Conservation (phyloP, 148 eudicot genomes). For the Tetragonia tetragonoides region DNA sequence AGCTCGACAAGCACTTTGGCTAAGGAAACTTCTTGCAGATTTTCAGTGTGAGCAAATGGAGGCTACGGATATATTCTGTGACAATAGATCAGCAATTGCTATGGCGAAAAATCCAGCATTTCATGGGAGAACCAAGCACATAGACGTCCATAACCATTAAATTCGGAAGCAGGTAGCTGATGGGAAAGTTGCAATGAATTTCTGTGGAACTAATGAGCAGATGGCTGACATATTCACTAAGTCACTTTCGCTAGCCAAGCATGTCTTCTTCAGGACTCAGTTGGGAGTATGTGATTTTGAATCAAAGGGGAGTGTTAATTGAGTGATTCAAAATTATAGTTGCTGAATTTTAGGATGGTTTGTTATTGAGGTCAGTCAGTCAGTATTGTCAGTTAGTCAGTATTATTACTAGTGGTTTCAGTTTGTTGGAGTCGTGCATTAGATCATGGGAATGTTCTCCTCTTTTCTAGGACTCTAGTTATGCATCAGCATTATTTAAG, state of each 20-base stretch:
- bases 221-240: conserved; percentile 6
- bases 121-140: conserved; percentile 19
- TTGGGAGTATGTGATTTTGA: conserved; percentile 4
- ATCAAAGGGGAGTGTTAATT: background rate
- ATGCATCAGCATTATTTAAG: no score
- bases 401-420: no score
- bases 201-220: conserved; percentile 21
- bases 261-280: background rate
- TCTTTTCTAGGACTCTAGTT: no score
- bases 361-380: no score
- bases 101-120: conserved; percentile 8
- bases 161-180: background rate
- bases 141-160: conserved; percentile 13
- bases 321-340: background rate
- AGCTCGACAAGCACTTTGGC: conserved; percentile 8
- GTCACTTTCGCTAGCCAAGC: conserved; percentile 8
- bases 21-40: conserved; percentile 1
- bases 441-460: no score
- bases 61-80: conserved; percentile 12
- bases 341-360: no score
- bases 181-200: background rate
- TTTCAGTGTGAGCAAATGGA: background rate
- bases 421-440: no score
- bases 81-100: conserved; percentile 9
- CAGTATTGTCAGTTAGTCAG: no score